Conservation (phyloP, 495 filamentous ascomycete species). For the Aspergillus haitiensis region DNA sequence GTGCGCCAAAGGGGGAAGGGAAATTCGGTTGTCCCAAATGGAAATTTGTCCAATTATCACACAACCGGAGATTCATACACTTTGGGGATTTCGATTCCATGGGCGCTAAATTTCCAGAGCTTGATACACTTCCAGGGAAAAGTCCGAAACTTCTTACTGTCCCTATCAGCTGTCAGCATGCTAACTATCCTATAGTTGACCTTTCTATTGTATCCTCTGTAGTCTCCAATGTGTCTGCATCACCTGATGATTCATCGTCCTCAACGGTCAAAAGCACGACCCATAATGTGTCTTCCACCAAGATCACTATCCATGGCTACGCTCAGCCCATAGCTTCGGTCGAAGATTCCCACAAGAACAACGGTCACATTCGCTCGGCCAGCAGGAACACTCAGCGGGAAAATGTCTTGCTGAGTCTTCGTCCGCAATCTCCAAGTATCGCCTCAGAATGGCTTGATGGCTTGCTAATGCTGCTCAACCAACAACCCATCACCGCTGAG, state of each 20-base stretch:
- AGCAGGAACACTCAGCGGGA: conserved; percentile 52
- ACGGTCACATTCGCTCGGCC: conserved; percentile 35
- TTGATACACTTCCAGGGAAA: conserved; percentile 77
- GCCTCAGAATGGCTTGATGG: conserved; percentile 98
- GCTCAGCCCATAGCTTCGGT: conserved; percentile 31
- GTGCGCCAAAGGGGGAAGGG: conserved; percentile 40
- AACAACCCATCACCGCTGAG: conserved; percentile 94
- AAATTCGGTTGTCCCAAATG: conserved; percentile 51
- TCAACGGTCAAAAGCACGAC: conserved; percentile 55
- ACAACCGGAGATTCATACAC: conserved; percentile 88
- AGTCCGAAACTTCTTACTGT: conserved; percentile 41
- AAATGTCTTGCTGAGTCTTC: conserved; percentile 71
- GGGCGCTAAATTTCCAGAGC: conserved; percentile 61
- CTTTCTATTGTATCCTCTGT: conserved; percentile 88
- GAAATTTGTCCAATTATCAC: conserved; percentile 85
- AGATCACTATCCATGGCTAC: conserved; percentile 88
- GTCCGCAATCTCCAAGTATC: conserved; percentile 74
- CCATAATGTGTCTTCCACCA: conserved; percentile 62
- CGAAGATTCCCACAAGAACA: conserved; percentile 26
- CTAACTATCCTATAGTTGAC: conserved; percentile 59
- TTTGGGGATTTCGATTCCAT: conserved; percentile 81
- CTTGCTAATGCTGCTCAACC: conserved; percentile 89
- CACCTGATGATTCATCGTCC: conserved; percentile 49
- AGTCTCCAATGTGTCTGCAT: conserved; percentile 81
- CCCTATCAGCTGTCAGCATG: not conserved